A percentile compares a stretch with the other conserved stretches of the same genome.
These are phyloP conservation scores for Penicillium parvum DNA, from an alignment of 495 filamentous ascomycete species.

Conservation along the genomic window DNA sequence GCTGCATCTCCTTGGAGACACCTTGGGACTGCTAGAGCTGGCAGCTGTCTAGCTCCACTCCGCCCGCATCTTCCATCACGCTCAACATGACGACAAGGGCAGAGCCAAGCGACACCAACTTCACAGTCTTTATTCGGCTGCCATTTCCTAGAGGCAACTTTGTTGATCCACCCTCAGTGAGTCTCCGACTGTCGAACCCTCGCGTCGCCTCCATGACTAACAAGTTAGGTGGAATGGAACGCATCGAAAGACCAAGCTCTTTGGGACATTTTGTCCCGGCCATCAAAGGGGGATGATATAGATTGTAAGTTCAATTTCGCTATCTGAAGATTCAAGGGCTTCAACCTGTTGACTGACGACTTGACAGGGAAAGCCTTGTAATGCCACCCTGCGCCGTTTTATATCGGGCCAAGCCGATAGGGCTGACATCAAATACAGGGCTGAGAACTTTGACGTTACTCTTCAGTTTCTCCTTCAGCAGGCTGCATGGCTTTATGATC, in stretches of 20 bases:
- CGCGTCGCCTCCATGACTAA: slow-evolving; percentile 3
- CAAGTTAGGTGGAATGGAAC: slow-evolving; percentile 62
- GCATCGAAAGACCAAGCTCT: slow-evolving; percentile 76
- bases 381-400: slow-evolving; percentile 22
- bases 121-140: slow-evolving; percentile 78
- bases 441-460: slow-evolving; percentile 65
- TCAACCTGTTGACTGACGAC: slow-evolving; percentile 24
- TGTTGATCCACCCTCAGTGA: slow-evolving; percentile 80
- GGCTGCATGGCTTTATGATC: slow-evolving; percentile 91
- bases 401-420: not conserved
- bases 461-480: slow-evolving; percentile 89
- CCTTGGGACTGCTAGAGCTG: not conserved
- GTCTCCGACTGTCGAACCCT: slow-evolving; percentile 12
- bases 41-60: not conserved
- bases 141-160: slow-evolving; percentile 86
- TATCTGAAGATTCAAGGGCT: not conserved
- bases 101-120: slow-evolving; percentile 36
- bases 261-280: slow-evolving; percentile 83
- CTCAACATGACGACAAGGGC: slow-evolving; percentile 13
- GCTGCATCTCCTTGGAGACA: too few species aligned
- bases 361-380: slow-evolving; percentile 78
- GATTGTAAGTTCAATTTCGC: slow-evolving; percentile 58
- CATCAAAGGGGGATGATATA: slow-evolving; percentile 67
- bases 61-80: not conserved
- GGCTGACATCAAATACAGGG: slow-evolving; percentile 37